phyloP scores from a whole-genome alignment of 1,139 yeast genomes.

The Hanseniaspora sp. region DNA sequence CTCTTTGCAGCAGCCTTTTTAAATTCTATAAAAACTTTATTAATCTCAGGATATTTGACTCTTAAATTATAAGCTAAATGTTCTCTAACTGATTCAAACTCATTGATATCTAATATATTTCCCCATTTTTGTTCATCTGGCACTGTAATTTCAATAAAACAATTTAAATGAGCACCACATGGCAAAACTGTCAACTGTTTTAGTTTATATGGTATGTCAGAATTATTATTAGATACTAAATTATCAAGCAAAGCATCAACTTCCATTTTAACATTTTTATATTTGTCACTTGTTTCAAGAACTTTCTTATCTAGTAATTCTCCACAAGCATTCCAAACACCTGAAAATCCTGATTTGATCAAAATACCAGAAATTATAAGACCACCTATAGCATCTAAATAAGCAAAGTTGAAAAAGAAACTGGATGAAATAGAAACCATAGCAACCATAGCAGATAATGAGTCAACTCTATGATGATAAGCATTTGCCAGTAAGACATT shows the following conservation, averaged over 20 bases:
- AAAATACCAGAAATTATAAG: constrained; percentile 69
- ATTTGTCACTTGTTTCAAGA: constrained; percentile 34
- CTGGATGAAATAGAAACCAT: constrained; percentile 80
- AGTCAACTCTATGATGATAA: constrained; percentile 97
- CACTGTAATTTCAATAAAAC: constrained; percentile 34
- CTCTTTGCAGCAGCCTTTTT: constrained; percentile 18
- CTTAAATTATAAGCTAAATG: constrained; percentile 25
- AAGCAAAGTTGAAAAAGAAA: constrained; percentile 58
- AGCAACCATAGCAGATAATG: constrained; percentile 84
- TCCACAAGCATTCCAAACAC: constrained; percentile 54
- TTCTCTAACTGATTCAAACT: constrained; percentile 38
- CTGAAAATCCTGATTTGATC: constrained; percentile 72
- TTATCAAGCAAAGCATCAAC: constrained; percentile 27
- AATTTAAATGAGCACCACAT: constrained; percentile 57
- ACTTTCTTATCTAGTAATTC: constrained; percentile 63
- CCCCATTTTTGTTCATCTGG: constrained; percentile 35
- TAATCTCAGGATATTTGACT: constrained; percentile 27
- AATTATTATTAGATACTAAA: constrained; percentile 31
- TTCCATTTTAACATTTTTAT: constrained; percentile 32
- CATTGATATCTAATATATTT: constrained; percentile 35
- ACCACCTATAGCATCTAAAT: constrained; percentile 91
- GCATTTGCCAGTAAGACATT: constrained; percentile 92
- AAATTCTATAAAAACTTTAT: constrained; percentile 30
- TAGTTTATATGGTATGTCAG: constrained; percentile 34
- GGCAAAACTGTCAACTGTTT: constrained; percentile 46